phyloP scores from a whole-genome alignment of 306 rosid genomes.

The Cicer bijugum region DNA sequence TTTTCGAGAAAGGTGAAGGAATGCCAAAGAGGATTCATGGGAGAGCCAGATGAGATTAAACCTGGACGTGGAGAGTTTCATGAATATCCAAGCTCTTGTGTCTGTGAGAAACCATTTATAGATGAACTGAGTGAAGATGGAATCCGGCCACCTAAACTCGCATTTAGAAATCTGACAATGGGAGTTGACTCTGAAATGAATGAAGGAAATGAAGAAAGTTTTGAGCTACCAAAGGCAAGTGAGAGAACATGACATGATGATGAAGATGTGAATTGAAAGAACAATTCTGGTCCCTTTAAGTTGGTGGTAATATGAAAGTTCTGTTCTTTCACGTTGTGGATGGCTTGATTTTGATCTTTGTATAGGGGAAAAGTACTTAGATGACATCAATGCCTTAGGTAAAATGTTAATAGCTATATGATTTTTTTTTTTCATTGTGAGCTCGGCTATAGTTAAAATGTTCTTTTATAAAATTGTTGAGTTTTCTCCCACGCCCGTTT shows the following conservation, averaged over 20 bases:
- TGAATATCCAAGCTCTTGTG: conserved; percentile 77
- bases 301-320: conserved; percentile 24
- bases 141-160: conserved; percentile 42
- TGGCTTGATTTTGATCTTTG: conserved; percentile 48
- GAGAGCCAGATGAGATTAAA: conserved; percentile 87
- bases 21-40: conserved; percentile 92
- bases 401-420: conserved; percentile 67
- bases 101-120: conserved; percentile 71
- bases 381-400: conserved; percentile 41
- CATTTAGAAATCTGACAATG: conserved; percentile 41
- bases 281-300: conserved; percentile 33
- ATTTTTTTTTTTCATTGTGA: conserved; percentile 34
- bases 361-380: conserved; percentile 48
- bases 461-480: conserved; percentile 42
- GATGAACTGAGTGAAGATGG: conserved; percentile 45
- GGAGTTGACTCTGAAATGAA: conserved; percentile 40
- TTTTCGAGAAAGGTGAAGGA: conserved; percentile 75
- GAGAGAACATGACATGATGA: conserved; percentile 43
- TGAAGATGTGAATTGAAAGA: conserved; percentile 16
- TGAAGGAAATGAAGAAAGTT: conserved; percentile 42
- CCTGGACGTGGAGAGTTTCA: conserved; percentile 91
- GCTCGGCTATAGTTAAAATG: conserved; percentile 5
- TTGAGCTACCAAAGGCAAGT: conserved; percentile 26
- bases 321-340: conserved; percentile 10
- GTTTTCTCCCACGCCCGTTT: not conserved